Conservation (phyloP, 306 rosid genomes). For the Crotalaria pallida region DNA sequence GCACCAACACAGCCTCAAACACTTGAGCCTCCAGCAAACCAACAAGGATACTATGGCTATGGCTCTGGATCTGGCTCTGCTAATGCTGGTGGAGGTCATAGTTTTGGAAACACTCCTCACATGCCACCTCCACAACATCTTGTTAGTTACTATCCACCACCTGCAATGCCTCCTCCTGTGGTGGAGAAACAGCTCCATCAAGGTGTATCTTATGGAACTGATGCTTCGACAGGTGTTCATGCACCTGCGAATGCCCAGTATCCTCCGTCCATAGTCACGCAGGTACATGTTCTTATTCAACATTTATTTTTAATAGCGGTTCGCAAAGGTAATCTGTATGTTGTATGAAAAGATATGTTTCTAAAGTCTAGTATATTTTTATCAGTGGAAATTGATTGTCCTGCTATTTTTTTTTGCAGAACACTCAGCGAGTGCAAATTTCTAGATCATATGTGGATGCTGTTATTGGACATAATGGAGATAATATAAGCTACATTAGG, state of each 20-base stretch:
- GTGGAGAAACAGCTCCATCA: slow-evolving; percentile 93
- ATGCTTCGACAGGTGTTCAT: slow-evolving; percentile 63
- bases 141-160: slow-evolving; percentile 71
- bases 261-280: slow-evolving; percentile 73
- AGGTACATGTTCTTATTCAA: slow-evolving; percentile 46
- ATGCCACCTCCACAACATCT: slow-evolving; percentile 80
- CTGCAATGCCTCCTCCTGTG: slow-evolving; percentile 72
- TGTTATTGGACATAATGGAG: slow-evolving; percentile 91
- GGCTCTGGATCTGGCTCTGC: slow-evolving; percentile 68
- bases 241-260: slow-evolving; percentile 65
- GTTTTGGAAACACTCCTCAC: slow-evolving; percentile 71
- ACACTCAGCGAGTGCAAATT: slow-evolving; percentile 88
- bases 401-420: slow-evolving; percentile 57
- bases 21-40: slow-evolving; percentile 52
- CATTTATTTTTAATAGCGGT: too few relatives aligned
- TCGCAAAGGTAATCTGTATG: too few relatives aligned
- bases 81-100: slow-evolving; percentile 83
- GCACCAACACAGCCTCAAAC: slow-evolving; percentile 54
- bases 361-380: neutral
- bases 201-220: slow-evolving; percentile 93
- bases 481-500: slow-evolving; percentile 90
- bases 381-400: neutral
- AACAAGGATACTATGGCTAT: slow-evolving; percentile 76
- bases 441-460: slow-evolving; percentile 93
- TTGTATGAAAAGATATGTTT: neutral